Base-by-base conservation (phyloP, 73 alveolate genomes). In the Symbiodinium natans region DNA sequence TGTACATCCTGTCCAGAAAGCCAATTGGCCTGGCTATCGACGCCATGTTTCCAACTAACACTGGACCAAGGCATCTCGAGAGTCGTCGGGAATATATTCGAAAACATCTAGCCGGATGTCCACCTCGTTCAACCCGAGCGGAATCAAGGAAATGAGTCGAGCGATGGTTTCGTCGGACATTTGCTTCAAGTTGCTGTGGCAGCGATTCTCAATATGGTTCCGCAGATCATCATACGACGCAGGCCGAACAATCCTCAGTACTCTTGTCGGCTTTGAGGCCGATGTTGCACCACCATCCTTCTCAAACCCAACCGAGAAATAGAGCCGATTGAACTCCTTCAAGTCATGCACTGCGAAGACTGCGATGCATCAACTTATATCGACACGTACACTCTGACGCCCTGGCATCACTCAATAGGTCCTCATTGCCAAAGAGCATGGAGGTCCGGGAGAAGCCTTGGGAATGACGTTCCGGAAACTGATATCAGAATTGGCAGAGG, bases 181-280 rank as follows among this genome's bases (percentile, higher is more conserved):
- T 56, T 86, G 94, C 94, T 86, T 86, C 40, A 86, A 80, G 41
- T 86, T 86, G 94, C 94, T 86, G 83, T 86, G 94, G 63, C 94
- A 86, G n/a, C 94, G 94, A 41, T 86, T 48, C 59, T 48, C 83
- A 36, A 86, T 54, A 25, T 86, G 94, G 39, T 86, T 86, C 83
- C 94, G 82, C 33, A 86, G 83, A 56, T 86, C 83, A 52, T 52
- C 71, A 39, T 52, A 86, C 40, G 82, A 48, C 54, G 84, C 73
- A 48, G 94, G 94, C n/a, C 94, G 94, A 21, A 38, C 40, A 75
- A 86, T 86, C 41, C 29, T 38, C 84, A 86, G 38, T 52, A 86
- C 94, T 5, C 25, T 3, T 11, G 94, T 86, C 15, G 94, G 94
- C 29, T 8, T 21, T 11, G 94, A 86, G 59, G 83, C 94, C 4